Percentiles rank a stretch among this genome's conserved stretches.
These are phyloP conservation scores for Alternaria panax DNA, from an alignment of 2,329 filamentous ascomycete genomes.

Conservation along the genomic window DNA sequence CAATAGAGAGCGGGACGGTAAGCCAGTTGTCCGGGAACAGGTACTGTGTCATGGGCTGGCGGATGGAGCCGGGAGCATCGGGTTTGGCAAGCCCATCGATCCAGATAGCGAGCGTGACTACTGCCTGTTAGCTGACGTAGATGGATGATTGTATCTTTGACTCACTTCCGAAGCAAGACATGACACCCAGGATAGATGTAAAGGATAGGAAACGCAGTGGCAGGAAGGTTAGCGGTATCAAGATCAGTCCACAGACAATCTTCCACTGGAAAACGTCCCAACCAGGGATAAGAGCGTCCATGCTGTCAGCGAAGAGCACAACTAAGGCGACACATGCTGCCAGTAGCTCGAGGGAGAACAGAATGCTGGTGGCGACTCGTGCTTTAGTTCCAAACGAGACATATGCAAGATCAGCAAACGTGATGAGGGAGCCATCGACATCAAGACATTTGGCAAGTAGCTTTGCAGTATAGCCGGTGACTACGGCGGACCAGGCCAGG, in stretches of 20 bases:
- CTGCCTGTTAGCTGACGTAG: constrained; percentile 34
- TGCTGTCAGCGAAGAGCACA: constrained; percentile 93
- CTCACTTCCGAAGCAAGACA: constrained; percentile 87
- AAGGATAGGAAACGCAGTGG: constrained; percentile 86
- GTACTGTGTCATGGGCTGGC: constrained; percentile 79
- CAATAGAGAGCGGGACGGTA: constrained; percentile 86
- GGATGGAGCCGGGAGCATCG: constrained; percentile 79
- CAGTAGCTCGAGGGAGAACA: constrained; percentile 88
- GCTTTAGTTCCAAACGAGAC: constrained; percentile 86
- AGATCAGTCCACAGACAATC: constrained; percentile 76
- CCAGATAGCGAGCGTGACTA: constrained; percentile 84
- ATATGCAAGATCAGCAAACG: constrained; percentile 92
- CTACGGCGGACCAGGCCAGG: constrained; percentile 73
- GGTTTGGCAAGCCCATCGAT: constrained; percentile 87
- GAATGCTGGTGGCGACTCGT: constrained; percentile 79
- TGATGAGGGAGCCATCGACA: constrained; percentile 83
- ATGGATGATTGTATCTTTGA: constrained; percentile 35
- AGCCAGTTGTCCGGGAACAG: constrained; percentile 87
- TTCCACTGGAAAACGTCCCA: constrained; percentile 80
- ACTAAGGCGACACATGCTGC: constrained; percentile 89
- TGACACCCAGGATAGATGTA: constrained; percentile 90
- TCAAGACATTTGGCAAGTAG: constrained; percentile 89
- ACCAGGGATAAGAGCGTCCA: constrained; percentile 78
- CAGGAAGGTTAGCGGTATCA: constrained; percentile 84
- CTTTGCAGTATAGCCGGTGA: constrained; percentile 86